Evolutionary conservation across 345 rosid genomes (phyloP), one percentile per base, ranked within the genome.

Genomic region (Populus deltoides): DNA sequence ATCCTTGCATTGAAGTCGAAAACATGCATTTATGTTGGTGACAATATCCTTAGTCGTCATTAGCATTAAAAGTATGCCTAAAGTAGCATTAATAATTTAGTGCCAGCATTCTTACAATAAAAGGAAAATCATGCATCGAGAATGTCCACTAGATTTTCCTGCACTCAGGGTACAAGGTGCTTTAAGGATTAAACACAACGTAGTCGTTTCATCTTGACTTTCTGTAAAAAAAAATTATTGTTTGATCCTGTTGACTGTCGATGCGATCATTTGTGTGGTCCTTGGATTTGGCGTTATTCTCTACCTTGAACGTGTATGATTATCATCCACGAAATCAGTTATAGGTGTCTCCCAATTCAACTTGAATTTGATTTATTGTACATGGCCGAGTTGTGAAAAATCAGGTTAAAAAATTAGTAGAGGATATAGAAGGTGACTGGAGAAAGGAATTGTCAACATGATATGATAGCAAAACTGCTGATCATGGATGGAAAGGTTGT

Each of bases 201-300:
- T 22, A 66, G 45, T 47, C 61, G 74, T 65, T 66, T 75, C 43
- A 53, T 72, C 55, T 77, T 71, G 36, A 31, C 49, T 55, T 63
- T 16, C 49, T 43, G 39, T 43, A 13, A 3, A 1, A 43, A 7
- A 72, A 38, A 68, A 61, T 25, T 68, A 77, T 43, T 73, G 29
- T 71, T 71, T 59, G 29, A n/a, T 57, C 11, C 12, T 59, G 29
- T 59, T 4, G 29, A n/a, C 20, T 59, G 76, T 62, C 24, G 83
- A 41, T 70, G 68, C 72, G 72, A 76, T n/a, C n/a, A n/a, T 11
- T 25, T 67, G 79, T 81, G 79, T 81, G 79, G 74, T 85, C 79
- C 77, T 82, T 66, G 62, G 66, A n/a, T 25, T 75, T 74, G 41
- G 43, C 49, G 15, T 3, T 74, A 7, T 67, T 25, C 72, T 33